Percentiles rank a stretch among this genome's conserved stretches.
Conservation (phyloP, 1,284 basidiomycete genomes). For the Moesziomyces parantarcticus region DNA sequence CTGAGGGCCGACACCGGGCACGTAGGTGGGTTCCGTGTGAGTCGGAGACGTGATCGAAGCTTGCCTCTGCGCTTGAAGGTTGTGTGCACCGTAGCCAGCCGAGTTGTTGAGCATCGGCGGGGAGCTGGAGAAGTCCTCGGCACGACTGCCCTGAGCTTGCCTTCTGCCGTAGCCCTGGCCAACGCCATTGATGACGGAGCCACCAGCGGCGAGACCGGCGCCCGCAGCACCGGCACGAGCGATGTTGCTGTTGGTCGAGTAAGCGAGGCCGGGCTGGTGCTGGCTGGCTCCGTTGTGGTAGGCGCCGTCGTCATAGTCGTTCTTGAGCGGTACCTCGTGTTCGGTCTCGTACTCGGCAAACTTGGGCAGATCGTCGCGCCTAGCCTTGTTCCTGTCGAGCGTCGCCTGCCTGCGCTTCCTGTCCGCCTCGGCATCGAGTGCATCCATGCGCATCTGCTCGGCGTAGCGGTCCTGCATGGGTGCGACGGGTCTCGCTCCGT, state of each 20-base stretch:
- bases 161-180: constrained; percentile 53
- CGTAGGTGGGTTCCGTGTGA: constrained; percentile 33
- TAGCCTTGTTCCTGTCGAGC: constrained; percentile 21
- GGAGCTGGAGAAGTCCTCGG: constrained; percentile 30
- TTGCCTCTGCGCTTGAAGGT: constrained; percentile 16
- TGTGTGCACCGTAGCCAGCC: constrained; percentile 49
- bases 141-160: constrained; percentile 21
- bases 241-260: constrained; percentile 35
- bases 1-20: constrained; percentile 55
- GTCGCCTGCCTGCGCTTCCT: constrained; percentile 51
- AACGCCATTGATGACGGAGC: constrained; percentile 50
- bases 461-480: constrained; percentile 38
- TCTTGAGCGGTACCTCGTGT: constrained; percentile 57
- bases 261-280: constrained; percentile 38
- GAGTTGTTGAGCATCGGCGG: constrained; percentile 47
- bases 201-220: constrained; percentile 19
- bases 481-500: constrained; percentile 24
- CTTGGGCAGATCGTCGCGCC: constrained; percentile 53
- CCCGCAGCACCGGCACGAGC: constrained; percentile 22
- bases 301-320: constrained; percentile 52
- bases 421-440: constrained; percentile 57
- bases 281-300: constrained; percentile 31
- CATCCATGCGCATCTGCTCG: constrained; percentile 64
- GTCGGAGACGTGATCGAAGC: constrained; percentile 17
- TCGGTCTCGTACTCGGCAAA: constrained; percentile 64